phyloP scores from a whole-genome alignment of 2,329 filamentous ascomycete species.

The Pseudogymnoascus sp. region DNA sequence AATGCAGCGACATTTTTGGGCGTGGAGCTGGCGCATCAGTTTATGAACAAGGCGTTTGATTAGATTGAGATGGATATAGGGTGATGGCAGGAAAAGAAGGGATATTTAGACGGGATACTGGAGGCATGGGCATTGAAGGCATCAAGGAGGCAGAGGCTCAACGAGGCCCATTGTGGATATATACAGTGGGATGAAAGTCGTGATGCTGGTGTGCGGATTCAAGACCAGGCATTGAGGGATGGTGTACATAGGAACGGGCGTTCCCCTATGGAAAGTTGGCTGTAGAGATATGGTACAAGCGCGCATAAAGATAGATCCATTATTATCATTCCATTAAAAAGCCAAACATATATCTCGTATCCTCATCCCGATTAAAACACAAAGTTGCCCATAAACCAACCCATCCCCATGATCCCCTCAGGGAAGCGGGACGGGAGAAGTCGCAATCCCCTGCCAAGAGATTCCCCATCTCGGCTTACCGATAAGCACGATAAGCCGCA shows the following conservation, averaged over 20 bases:
- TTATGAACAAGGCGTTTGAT: slow-evolving; percentile 68
- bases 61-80: slow-evolving; percentile 17
- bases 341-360: neutral
- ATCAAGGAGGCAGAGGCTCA: neutral
- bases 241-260: neutral
- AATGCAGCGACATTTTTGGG: slow-evolving; percentile 93
- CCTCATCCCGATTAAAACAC: neutral
- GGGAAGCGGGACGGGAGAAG: neutral
- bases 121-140: neutral
- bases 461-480: neutral
- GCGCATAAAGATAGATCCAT: neutral
- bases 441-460: neutral
- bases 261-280: neutral
- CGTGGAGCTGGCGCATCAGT: slow-evolving; percentile 74
- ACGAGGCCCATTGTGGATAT: slow-evolving; percentile 1
- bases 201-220: neutral
- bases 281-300: slow-evolving; percentile 1
- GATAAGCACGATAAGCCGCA: neutral
- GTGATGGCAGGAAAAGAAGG: neutral
- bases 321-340: neutral
- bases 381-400: neutral
- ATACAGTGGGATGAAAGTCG: neutral
- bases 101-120: neutral
- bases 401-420: neutral
- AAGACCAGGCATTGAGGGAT: neutral